A percentile compares a stretch with the other conserved stretches of the same genome.
Conservation (phyloP, 345 rosid species). For the Aethionema arabicum region DNA sequence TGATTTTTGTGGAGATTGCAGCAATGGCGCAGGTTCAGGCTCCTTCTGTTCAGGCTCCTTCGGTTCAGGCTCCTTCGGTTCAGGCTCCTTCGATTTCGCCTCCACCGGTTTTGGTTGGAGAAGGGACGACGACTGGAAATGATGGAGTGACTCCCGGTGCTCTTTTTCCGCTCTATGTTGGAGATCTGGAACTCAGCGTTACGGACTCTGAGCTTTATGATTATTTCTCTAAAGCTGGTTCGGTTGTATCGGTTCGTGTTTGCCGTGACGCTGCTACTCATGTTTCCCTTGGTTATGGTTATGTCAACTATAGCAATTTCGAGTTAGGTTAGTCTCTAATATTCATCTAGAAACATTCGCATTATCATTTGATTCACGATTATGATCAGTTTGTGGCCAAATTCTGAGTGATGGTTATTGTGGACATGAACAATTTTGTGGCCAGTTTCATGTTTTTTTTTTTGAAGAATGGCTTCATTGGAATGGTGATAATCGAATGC, state of each 20-base stretch:
- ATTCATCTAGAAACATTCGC: not conserved
- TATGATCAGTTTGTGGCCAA: not conserved
- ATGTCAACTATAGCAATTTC: slow-evolving; percentile 73
- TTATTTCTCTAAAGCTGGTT: slow-evolving; percentile 54
- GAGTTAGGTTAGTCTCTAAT: slow-evolving; percentile 55
- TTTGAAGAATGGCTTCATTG: too few species aligned
- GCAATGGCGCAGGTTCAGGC: slow-evolving; percentile 49
- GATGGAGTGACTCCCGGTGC: slow-evolving; percentile 42
- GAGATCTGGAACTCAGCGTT: slow-evolving; percentile 67
- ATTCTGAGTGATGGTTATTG: too few species aligned
- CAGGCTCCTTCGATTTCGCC: slow-evolving; percentile 27
- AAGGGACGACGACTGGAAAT: slow-evolving; percentile 26
- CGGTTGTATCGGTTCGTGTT: slow-evolving; percentile 68
- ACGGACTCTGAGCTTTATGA: slow-evolving; percentile 74
- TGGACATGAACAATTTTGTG: too few species aligned
- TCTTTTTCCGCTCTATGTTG: slow-evolving; percentile 68
- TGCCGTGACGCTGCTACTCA: slow-evolving; percentile 66
- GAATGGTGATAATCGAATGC: too few species aligned
- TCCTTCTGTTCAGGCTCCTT: slow-evolving; percentile 26
- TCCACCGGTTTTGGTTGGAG: slow-evolving; percentile 22
- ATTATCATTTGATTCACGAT: not conserved
- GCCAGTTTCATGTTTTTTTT: too few species aligned
- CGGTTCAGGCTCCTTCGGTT: slow-evolving; percentile 38
- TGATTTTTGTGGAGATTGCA: not conserved
- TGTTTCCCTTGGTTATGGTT: slow-evolving; percentile 87